Evolutionary conservation across 2,329 filamentous ascomycete genomes (phyloP), one percentile per base, ranked within the genome.

Genomic region (Pyrenochaeta sp.): DNA sequence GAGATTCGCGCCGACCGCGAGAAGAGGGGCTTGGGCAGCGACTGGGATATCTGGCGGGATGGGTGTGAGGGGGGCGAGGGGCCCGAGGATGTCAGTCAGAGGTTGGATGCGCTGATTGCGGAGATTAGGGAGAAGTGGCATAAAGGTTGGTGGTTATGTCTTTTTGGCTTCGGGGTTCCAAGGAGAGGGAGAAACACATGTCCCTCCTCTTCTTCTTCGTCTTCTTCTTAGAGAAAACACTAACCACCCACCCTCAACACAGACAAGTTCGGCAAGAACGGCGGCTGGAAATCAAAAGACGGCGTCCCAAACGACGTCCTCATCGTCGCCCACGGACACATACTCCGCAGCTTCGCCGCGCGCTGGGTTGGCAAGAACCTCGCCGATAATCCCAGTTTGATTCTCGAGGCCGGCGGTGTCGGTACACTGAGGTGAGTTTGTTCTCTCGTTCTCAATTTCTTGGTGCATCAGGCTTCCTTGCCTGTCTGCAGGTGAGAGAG

Each of bases 311-410:
- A 82, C 11, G 89, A 93, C 69, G 83, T 93, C 13, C 71, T 93
- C 17, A 78, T 96, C 35, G 90, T 96, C 5, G 92, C 90, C 15
- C 92, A 96, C 67, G 92, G 92, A 0, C 92, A 96, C 73, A 93
- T 96, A 43, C 75, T 96, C 39, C 80, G 92, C 11, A 89, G 90
- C 0, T 90, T 96, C 68, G 91, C 92, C 6, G 89, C 93, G 77
- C 81, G 91, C 21, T 96, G 92, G 92, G 81, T 86, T 0, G 83
- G 84, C 0, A 88, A 88, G 74, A 78, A 82, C 9, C 76, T 96
- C 45, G 81, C 83, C 41, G 86, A 90, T 35, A 90, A 88, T 6
- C 88, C 90, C 26, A 82, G 85, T 5, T 84, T 96, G 67, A 77
- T 96, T 49, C 75, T 96, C n/a, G 92, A 96, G 69, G 77, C 77